Conservation (phyloP, 2,329 filamentous ascomycete species). For the Stagonosporopsis tanaceti region DNA sequence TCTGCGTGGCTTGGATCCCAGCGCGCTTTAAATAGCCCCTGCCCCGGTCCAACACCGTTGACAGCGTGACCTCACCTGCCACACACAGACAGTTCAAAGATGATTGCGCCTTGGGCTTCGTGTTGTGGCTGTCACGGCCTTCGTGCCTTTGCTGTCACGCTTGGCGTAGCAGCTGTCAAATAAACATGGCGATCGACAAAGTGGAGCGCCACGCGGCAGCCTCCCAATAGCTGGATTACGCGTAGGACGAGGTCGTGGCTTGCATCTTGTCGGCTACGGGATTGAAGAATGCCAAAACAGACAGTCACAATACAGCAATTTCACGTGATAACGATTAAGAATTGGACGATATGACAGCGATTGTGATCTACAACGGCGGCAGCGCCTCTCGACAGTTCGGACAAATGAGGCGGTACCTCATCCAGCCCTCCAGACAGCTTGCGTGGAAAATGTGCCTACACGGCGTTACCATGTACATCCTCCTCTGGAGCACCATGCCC, state of each 20-base stretch:
- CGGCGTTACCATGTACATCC: slow-evolving; percentile 95
- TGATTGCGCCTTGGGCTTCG: not conserved
- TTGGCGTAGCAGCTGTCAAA: slow-evolving; percentile 4
- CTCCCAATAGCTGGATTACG: slow-evolving; percentile 1
- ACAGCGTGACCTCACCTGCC: not conserved
- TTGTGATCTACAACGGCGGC: slow-evolving; percentile 73
- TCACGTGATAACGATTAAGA: not conserved
- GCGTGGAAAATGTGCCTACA: slow-evolving; percentile 97
- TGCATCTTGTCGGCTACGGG: not conserved
- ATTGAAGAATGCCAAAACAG: not conserved
- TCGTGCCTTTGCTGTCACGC: slow-evolving; percentile 10
- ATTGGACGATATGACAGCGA: not conserved
- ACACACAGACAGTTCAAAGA: not conserved
- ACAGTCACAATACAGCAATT: not conserved
- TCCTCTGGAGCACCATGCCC: slow-evolving; percentile 74
- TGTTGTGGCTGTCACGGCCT: not conserved
- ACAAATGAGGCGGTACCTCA: slow-evolving; percentile 90
- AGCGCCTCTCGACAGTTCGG: slow-evolving; percentile 92
- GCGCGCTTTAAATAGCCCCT: slow-evolving; percentile 13
- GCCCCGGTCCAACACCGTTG: not conserved
- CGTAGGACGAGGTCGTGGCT: not conserved
- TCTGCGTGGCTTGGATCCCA: slow-evolving; percentile 18
- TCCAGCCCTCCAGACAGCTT: slow-evolving; percentile 91
- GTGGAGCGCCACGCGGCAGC: slow-evolving; percentile 8
- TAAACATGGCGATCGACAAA: not conserved